Conservation (phyloP, 2,329 filamentous ascomycete species). For the Teratosphaeria epicoccoides region DNA sequence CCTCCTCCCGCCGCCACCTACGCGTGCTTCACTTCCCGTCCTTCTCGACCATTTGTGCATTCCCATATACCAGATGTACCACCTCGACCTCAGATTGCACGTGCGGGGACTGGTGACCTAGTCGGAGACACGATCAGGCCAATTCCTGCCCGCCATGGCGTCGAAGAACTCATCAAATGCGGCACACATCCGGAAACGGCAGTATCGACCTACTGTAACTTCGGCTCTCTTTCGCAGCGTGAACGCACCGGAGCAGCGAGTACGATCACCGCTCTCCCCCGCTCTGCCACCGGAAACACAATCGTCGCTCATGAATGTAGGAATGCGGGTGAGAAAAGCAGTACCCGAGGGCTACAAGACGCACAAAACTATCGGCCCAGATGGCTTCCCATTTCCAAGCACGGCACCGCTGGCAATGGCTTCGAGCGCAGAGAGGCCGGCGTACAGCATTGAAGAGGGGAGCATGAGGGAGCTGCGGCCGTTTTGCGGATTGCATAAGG, state of each 20-base stretch:
- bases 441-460: conserved; percentile 3
- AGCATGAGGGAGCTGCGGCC: conserved; percentile 55
- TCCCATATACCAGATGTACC: no score
- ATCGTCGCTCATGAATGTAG: conserved; percentile 76
- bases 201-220: conserved; percentile 36
- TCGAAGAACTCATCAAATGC: conserved; percentile 1
- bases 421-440: conserved; percentile 19
- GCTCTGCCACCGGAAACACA: conserved; percentile 57
- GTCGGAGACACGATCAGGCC: neutral
- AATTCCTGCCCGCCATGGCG: neutral
- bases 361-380: conserved; percentile 31
- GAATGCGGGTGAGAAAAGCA: conserved; percentile 88
- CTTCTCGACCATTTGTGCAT: no score
- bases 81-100: no score
- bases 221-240: conserved; percentile 29
- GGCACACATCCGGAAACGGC: conserved; percentile 29
- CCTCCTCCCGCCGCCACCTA: no score
- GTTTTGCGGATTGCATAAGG: conserved; percentile 70
- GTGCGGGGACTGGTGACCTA: no score
- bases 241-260: conserved; percentile 7
- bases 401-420: conserved; percentile 20
- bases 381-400: conserved; percentile 16
- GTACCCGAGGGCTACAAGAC: conserved; percentile 94
- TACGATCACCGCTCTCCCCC: conserved; percentile 30
- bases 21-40: no score